Base-by-base conservation (phyloP, 305 asterid species). In the Rubia tinctorum region DNA sequence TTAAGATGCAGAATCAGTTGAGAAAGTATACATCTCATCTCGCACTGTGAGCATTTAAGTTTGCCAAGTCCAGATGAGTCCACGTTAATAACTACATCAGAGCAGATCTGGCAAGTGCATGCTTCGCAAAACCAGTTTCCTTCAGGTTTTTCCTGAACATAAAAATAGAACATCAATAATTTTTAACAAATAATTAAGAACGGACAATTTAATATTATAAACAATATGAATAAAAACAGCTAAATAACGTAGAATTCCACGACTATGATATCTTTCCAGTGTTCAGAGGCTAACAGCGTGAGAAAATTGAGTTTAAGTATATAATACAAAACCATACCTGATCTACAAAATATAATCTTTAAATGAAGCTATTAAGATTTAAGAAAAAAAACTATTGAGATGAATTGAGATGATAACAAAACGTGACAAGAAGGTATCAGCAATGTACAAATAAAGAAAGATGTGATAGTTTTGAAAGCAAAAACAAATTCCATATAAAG, bases 121-220 rank as follows among this genome's bases (percentile, higher is more conserved):
- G 86, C 91, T 25, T 92, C 87, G 74, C 99, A 95, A 72, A 89
- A 95, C 99, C 98, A 95, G 75, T 86, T 87, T 84, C 99, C 99
- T 83, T 92, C 98, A 66, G 98, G 98, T 72, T 92, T 83, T 73
- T 90, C 97, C 99, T 95, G 93, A 67, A 79, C 73, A 78, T 66
- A 80, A 75, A 68, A 73, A 47, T 47, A 72, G 74, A 75, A 66
- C 51, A 68, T 71, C 73, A 77, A 80, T 81, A 75, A 44, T 75
- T 47, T 53, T 37, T 49, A 78, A 11, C 12, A 44, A 44, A 44
- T 8, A 7, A 44, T 44, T 7, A 44, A 44, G 49, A 44, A 44
- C 9, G 12, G 13, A 44, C 0, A 44, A 1, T 44, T 44, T 44
- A 49, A 58, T 40, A 68, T 62, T 56, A 75, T 70, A 69, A 72